Evolutionary conservation across 768 basidiomycete genomes (phyloP), one percentile per base, ranked within the genome.

Genomic region (Russula abietina): DNA sequence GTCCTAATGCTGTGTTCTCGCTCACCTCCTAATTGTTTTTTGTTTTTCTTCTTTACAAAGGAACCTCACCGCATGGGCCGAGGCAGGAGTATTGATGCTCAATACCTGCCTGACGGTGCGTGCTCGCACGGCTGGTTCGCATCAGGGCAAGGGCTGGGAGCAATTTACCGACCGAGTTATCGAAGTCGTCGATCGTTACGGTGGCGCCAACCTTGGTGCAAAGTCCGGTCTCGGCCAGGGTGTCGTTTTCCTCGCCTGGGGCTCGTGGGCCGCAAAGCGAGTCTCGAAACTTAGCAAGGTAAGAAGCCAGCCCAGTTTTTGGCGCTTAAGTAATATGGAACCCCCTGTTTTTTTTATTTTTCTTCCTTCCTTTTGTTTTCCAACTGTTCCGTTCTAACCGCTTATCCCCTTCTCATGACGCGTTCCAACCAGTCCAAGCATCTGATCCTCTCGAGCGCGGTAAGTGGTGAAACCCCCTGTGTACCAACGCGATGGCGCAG

Each of bases 41-140:
- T n/a, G n/a, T n/a, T n/a, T n/a, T n/a, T n/a, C n/a, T n/a, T n/a
- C n/a, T n/a, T n/a, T n/a, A 5, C 5, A 30, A 30, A 30, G 28
- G 28, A 90, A 93, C 70, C 79, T 98, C 49, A 82, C 83, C 7
- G 73, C 79, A 22, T 93, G 92, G 88, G 91, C 93, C 1, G 77
- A 83, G 63, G 86, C 87, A 61, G 95, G 95, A 55, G 94, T 98
- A 45, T 79, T 97, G 63, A 82, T 96, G 73, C 82, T 97, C 52
- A 98, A 97, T 76, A 91, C 93, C n/a, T 89, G 87, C 62, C 80
- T 98, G 54, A 96, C 95, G 2, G 95, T 97, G 43, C 82, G 83
- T 58, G 88, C 89, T 0, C 80, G 81, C 60, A 68, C 81, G 59
- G 83, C 95, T 19, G 89, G 83, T 41, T 93, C 93, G 56, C 95